Evolutionary conservation across 1,284 basidiomycete species (phyloP), one percentile per base, ranked within the genome.

Genomic region (Takashimella koratensis): DNA sequence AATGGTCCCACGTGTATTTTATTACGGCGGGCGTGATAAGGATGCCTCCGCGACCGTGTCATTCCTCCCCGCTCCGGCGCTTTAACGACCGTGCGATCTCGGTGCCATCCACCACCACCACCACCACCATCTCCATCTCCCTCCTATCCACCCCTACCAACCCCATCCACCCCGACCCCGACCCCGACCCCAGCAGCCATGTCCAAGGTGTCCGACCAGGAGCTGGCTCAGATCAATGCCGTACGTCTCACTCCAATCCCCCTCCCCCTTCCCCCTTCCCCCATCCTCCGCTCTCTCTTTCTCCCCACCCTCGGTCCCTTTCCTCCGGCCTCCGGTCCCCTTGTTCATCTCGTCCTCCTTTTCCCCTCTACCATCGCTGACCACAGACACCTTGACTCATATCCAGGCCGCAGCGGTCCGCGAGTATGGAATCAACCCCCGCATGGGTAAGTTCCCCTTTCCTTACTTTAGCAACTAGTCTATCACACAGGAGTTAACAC

Each of bases 381-480:
- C 23, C 49, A 13, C 45, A 24, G 22, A 5, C 22, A 43, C 27
- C 44, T 36, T 22, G 19, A 43, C 27, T 45, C 20, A 23, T 30
- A 27, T 5, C 3, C 53, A 72, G 65, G 71, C 76, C 3, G 77
- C 77, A 8, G 77, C 77, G 23, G 77, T 79, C 49, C 70, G 77
- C 55, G 71, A 79, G 59, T 81, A 81, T 75, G 74, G 68, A 53
- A 75, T 81, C 57, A 77, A 97, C 67, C 95, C 94, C 45, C 89
- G 94, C 76, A 81, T 97, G 63, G 92, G 92, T 93, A 70, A 65
- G 84, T 67, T 61, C 59, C 47, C 23, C 43, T 41, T 24, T 24
- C 16, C 2, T 45, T 36, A 41, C 27, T 57, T 25, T 24, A 2
- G 24, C 20, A 12, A 43, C 42, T 11, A 16, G 16, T 16, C 16